Base-by-base conservation (phyloP, 192 early-diverging fungal species). In the Chytriomyces confervae region DNA sequence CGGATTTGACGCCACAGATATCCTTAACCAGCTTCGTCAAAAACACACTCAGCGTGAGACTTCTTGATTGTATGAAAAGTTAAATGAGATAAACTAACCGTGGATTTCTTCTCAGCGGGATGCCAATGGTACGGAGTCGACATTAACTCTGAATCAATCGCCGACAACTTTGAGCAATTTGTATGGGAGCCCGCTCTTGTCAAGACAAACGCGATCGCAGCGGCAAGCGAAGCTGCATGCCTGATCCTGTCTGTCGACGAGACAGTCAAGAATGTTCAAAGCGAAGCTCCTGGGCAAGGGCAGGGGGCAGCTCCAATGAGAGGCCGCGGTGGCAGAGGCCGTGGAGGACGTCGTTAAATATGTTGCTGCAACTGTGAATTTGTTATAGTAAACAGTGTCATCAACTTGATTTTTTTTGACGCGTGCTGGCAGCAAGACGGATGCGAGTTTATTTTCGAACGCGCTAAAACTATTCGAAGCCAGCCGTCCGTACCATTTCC, bases 121-220 rank as follows among this genome's bases (percentile, higher is more conserved):
- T 89, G 86, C 75, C 90, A 73, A 63, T 99, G 97, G 97, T 91
- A 85, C 70, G 97, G 97, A 78, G 94, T 99, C 18, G 97, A 98
- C 84, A 95, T 98, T 66, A 89, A 92, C 62, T 84, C 86, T 36
- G 95, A 97, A 85, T 89, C 87, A 0, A 95, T 97, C 70, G 84
- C 93, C 62, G 94, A 99, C 82, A 92, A 97, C 89, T 93, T 92
- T 83, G 92, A 89, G 11, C 89, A 92, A 66, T 99, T 98, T 83
- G 96, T 99, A 7, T 99, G 97, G 97, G 96, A 98, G 88, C 96
- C 96, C 6, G 93, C 96, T 50, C 89, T 98, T 64, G 96, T 99
- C 82, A 99, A 99, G 90, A 96, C 91, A 79, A 99, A 98, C 84
- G 92, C 94, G 79, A 92, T 99, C 77, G 85, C 95, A 44, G 92